Conservation (phyloP, 2,329 filamentous ascomycete species). For the Paecilomyces sp. region DNA sequence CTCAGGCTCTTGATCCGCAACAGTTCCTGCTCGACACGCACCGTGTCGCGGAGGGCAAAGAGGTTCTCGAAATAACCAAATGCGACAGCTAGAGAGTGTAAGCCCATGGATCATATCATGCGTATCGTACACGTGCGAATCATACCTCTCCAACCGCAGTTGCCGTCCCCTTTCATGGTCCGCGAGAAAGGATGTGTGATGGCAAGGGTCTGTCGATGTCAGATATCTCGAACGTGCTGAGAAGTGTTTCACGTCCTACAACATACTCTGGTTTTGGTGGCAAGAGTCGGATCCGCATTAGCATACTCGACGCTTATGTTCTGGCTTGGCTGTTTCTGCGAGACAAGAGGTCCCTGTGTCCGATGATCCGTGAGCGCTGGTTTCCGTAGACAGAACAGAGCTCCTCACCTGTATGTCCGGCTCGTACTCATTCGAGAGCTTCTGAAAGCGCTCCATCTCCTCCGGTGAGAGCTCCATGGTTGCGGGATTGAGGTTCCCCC, state of each 20-base stretch:
- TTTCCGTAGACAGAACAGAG: neutral
- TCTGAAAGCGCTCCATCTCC: constrained; percentile 55
- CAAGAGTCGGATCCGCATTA: constrained; percentile 75
- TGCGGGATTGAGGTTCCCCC: constrained; percentile 10
- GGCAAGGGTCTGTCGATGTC: constrained; percentile 58
- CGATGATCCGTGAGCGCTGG: constrained; percentile 15
- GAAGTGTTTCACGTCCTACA: neutral
- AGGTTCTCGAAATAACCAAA: constrained; percentile 91
- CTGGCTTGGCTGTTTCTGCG: constrained; percentile 67
- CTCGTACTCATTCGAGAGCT: constrained; percentile 55
- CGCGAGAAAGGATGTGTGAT: constrained; percentile 82
- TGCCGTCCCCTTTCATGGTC: constrained; percentile 82
- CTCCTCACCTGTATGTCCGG: constrained; percentile 48
- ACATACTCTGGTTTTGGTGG: constrained; percentile 74
- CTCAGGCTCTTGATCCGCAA: constrained; percentile 65
- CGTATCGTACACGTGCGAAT: constrained; percentile 11
- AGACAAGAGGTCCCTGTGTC: constrained; percentile 71
- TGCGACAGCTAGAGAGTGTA: constrained; percentile 61
- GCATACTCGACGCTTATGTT: constrained; percentile 80
- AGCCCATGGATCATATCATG: constrained; percentile 7
- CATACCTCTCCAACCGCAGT: constrained; percentile 96
- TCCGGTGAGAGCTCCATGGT: constrained; percentile 39
- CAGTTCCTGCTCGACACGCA: constrained; percentile 62
- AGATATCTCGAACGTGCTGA: constrained; percentile 5
- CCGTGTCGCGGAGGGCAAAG: constrained; percentile 57